Percentiles rank a stretch among this genome's conserved stretches.
Conservation (phyloP, 2,329 filamentous ascomycete genomes). For the Penicillium palitans region DNA sequence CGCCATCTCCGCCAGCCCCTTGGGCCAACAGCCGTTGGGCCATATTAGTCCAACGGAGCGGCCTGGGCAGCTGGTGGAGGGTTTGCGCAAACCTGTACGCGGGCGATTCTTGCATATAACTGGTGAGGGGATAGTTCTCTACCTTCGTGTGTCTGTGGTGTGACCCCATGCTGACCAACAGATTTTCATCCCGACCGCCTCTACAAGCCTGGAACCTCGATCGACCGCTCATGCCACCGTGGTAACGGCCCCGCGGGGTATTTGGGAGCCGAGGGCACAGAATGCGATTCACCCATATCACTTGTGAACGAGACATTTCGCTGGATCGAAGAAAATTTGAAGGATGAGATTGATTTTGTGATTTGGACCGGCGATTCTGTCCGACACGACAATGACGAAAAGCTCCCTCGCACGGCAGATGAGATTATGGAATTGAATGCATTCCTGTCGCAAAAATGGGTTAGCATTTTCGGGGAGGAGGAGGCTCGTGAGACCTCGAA, state of each 20-base stretch:
- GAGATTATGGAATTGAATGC: slow-evolving; percentile 80
- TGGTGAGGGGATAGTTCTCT: slow-evolving; percentile 21
- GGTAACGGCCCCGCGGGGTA: slow-evolving; percentile 73
- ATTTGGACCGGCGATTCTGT: slow-evolving; percentile 92
- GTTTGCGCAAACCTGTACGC: slow-evolving; percentile 7
- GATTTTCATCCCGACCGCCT: slow-evolving; percentile 90
- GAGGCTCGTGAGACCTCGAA: slow-evolving; percentile 47
- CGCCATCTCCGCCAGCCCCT: slow-evolving; percentile 16
- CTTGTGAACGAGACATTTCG: slow-evolving; percentile 85
- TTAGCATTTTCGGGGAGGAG: slow-evolving; percentile 65
- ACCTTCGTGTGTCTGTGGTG: neutral
- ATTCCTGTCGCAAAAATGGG: slow-evolving; percentile 72
- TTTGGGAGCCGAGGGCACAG: slow-evolving; percentile 81
- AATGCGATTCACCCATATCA: slow-evolving; percentile 80
- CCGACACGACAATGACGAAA: slow-evolving; percentile 83
- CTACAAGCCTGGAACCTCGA: slow-evolving; percentile 77
- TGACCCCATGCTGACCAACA: slow-evolving; percentile 40
- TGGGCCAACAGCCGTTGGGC: slow-evolving; percentile 16
- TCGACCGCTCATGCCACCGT: slow-evolving; percentile 72
- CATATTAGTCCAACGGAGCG: neutral
- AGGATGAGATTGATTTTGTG: slow-evolving; percentile 81
- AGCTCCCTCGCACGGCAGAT: slow-evolving; percentile 69
- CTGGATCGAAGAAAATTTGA: slow-evolving; percentile 79
- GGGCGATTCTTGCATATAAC: slow-evolving; percentile 43
- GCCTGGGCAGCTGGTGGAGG: neutral